Evolutionary conservation across 2,329 filamentous ascomycete genomes (phyloP).

Genomic region (Alternaria sp.): DNA sequence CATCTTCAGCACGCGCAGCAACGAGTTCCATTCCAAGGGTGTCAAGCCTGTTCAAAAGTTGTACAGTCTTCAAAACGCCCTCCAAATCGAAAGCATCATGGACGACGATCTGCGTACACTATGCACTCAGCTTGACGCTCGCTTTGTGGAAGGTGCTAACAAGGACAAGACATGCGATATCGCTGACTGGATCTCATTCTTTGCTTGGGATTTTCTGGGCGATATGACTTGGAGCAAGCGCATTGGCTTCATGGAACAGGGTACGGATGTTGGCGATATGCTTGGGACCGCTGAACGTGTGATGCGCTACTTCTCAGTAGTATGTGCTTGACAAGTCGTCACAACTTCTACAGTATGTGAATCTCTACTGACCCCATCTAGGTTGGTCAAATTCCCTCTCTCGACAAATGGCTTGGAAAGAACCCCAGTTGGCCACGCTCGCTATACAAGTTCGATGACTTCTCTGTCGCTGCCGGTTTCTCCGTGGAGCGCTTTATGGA

Average conservation of each 20-base stretch:
- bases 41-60: conserved; percentile 43
- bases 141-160: conserved; percentile 37
- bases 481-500: conserved; percentile 31
- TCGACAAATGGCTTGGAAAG: conserved; percentile 38
- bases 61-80: conserved; percentile 34
- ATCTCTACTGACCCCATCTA: conserved; percentile 10
- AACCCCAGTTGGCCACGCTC: conserved; percentile 28
- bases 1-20: conserved; percentile 44
- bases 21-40: conserved; percentile 35
- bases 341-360: not conserved
- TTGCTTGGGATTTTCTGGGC: conserved; percentile 47
- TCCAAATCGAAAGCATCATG: conserved; percentile 40
- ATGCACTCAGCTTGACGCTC: conserved; percentile 34
- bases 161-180: conserved; percentile 41
- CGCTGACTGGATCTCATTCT: conserved; percentile 44
- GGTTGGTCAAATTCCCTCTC: conserved; percentile 42
- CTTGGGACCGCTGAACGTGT: conserved; percentile 48
- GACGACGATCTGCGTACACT: conserved; percentile 33
- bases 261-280: conserved; percentile 49
- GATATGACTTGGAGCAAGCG: conserved; percentile 53
- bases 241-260: conserved; percentile 55
- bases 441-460: conserved; percentile 32
- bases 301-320: conserved; percentile 38
- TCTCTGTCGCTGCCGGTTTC: conserved; percentile 32
- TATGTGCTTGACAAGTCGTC: conserved; percentile 14